Evolutionary conservation across 2,329 filamentous ascomycete genomes (phyloP).

Genomic region (Elsinoe ampelina): DNA sequence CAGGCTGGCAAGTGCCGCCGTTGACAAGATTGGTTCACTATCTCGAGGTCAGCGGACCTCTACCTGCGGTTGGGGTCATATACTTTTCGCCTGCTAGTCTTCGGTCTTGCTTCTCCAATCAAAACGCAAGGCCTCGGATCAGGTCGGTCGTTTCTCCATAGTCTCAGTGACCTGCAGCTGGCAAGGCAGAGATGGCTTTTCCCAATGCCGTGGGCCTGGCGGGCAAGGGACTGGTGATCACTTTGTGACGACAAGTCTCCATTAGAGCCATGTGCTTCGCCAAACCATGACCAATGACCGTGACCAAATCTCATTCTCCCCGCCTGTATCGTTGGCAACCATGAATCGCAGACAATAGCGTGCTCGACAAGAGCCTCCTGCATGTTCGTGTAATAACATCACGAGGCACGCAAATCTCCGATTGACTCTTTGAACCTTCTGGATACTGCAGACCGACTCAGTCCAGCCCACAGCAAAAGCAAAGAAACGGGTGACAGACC

Average conservation of each 20-base stretch:
- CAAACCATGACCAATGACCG: background rate
- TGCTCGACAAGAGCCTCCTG: background rate
- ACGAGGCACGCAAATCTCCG: background rate
- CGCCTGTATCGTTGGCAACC: background rate
- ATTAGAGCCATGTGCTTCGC: constrained; percentile 2
- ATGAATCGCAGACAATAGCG: constrained; percentile 9
- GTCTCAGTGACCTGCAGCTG: background rate
- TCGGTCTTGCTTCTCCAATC: background rate
- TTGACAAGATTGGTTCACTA: background rate
- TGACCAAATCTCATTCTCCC: background rate
- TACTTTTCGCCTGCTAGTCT: background rate
- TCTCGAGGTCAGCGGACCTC: background rate
- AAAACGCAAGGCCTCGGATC: background rate
- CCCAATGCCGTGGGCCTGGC: constrained; percentile 3
- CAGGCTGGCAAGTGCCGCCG: background rate
- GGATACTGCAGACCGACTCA: background rate
- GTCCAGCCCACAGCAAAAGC: background rate
- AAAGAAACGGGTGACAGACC: background rate
- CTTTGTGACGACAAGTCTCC: constrained; percentile 8
- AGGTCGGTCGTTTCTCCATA: background rate
- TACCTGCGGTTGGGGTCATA: background rate
- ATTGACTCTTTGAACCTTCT: background rate
- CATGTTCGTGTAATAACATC: background rate
- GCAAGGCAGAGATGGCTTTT: constrained; percentile 6
- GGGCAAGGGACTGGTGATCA: constrained; percentile 1